Percentiles rank a stretch among this genome's conserved stretches.
Evolutionary conservation across 2,329 filamentous ascomycete species (phyloP).

Genomic region (Fusarium avenaceum): DNA sequence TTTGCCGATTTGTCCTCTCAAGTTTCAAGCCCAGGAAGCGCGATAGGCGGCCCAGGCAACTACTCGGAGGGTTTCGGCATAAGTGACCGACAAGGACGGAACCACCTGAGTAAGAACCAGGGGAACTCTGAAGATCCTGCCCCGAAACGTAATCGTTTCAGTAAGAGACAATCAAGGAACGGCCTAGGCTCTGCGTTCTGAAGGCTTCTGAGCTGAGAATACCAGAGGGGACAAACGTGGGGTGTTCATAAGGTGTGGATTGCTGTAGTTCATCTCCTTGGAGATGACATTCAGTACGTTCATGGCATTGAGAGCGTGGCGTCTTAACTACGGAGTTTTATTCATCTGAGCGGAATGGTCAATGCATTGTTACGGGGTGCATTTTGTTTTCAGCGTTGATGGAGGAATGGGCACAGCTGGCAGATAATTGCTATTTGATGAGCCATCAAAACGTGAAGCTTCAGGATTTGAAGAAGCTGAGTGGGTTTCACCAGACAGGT

Average conservation of each 20-base stretch:
- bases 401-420: constrained; percentile 17
- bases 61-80: constrained; percentile 65
- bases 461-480: constrained; percentile 17
- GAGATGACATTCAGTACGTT: constrained; percentile 47
- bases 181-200: constrained; percentile 91
- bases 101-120: constrained; percentile 72
- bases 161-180: constrained; percentile 93
- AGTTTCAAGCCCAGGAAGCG: constrained; percentile 82
- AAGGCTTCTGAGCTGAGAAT: constrained; percentile 31
- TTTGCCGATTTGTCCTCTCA: constrained; percentile 78
- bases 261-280: constrained; percentile 32
- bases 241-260: constrained; percentile 21
- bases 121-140: constrained; percentile 65
- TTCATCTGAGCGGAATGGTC: constrained; percentile 41
- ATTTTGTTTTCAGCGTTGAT: constrained; percentile 43
- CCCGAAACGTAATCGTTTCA: constrained; percentile 78
- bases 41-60: constrained; percentile 71
- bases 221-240: constrained; percentile 26
- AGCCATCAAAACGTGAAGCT: constrained; percentile 12
- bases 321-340: constrained; percentile 51
- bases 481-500: background rate
- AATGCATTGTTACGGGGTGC: constrained; percentile 46
- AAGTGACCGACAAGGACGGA: constrained; percentile 67
- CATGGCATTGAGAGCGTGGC: constrained; percentile 54
- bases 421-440: constrained; percentile 9